A percentile compares a stretch with the other conserved stretches of the same genome.
Conservation (phyloP, 2,329 filamentous ascomycete species). For the Lecanicillium sp. region DNA sequence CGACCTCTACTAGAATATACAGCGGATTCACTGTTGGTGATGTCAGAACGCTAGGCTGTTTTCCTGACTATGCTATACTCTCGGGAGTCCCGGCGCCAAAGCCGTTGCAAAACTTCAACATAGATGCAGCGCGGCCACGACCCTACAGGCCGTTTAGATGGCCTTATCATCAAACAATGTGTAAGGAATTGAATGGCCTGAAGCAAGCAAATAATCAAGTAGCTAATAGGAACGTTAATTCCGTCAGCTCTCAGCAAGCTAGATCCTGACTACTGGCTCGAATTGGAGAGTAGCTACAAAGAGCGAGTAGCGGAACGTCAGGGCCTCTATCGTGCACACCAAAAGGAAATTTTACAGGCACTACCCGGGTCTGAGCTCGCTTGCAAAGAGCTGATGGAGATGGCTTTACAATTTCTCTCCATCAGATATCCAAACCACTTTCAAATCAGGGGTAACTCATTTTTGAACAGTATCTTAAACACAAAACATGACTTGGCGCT, state of each 20-base stretch:
- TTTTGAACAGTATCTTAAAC: conserved; percentile 62
- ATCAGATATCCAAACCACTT: conserved; percentile 72
- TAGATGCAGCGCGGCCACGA: conserved; percentile 58
- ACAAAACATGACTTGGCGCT: conserved; percentile 51
- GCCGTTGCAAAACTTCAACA: conserved; percentile 57
- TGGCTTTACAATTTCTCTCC: conserved; percentile 71
- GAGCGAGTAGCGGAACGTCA: conserved; percentile 61
- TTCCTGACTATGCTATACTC: conserved; percentile 69
- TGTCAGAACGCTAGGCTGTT: conserved; percentile 61
- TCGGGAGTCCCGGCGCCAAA: conserved; percentile 65
- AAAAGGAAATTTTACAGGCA: conserved; percentile 54
- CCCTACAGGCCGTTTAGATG: conserved; percentile 78
- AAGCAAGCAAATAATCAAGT: too few species aligned
- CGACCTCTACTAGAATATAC: conserved; percentile 41
- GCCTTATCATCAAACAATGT: conserved; percentile 87
- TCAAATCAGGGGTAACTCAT: conserved; percentile 44
- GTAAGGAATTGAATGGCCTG: too few species aligned
- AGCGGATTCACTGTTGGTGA: conserved; percentile 65
- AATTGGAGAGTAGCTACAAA: conserved; percentile 68
- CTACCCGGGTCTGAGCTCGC: conserved; percentile 70
- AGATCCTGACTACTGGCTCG: conserved; percentile 82
- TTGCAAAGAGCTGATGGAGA: conserved; percentile 83
- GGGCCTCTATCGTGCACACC: conserved; percentile 53
- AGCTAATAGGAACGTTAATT: too few species aligned
- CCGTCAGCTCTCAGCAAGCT: conserved; percentile 62